Base-by-base conservation (phyloP, 2,329 filamentous ascomycete species). In the Pestalotiopsis sp. region DNA sequence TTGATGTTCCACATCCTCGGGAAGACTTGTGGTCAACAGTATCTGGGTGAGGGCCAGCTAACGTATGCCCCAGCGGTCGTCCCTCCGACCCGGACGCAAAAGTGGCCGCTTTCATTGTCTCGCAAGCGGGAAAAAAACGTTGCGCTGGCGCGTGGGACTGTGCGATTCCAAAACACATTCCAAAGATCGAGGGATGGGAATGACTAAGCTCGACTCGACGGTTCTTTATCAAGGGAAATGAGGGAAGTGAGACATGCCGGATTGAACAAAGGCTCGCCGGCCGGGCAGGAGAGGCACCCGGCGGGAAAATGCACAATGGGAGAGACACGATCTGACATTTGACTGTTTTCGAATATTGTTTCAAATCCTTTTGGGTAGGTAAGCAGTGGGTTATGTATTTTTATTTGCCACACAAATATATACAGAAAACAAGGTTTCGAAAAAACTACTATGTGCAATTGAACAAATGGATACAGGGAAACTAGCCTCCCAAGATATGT, bases 31-130 rank as follows among this genome's bases (percentile, higher is more conserved):
- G 31, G 2, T 36, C 27, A 27, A 36, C 31, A 36, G 9, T 36
- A 9, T 36, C 31, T 36, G 31, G 31, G 31, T 9, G 31, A 36
- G 31, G 31, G 31, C 7, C 31, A 36, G 7, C 20, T 23, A 17
- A 38, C 31, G 25, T 23, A 27, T 36, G 58, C 58, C 58, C 7
- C 17, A 25, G 58, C 25, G n/a, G 31, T 38, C 58, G 58, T 38
- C 58, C 25, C 17, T 60, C 58, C 31, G 25, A 27, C 25, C 58
- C 17, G 41, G n/a, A 36, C 31, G 31, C 31, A 52, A 52, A 55
- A 60, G 17, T 41, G 57, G 31, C 38, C 36, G 57, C 36, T n/a
- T 66, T 66, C 64, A 66, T 66, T 66, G 64, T 66, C 64, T 66
- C 23, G 64, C 36, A 66, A 66, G 64, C 64, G 64, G 64, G 55